Percentiles rank a stretch among this genome's conserved stretches.
Evolutionary conservation across 208 protist genomes (phyloP).

Genomic region (Trichomonas tenax): DNA sequence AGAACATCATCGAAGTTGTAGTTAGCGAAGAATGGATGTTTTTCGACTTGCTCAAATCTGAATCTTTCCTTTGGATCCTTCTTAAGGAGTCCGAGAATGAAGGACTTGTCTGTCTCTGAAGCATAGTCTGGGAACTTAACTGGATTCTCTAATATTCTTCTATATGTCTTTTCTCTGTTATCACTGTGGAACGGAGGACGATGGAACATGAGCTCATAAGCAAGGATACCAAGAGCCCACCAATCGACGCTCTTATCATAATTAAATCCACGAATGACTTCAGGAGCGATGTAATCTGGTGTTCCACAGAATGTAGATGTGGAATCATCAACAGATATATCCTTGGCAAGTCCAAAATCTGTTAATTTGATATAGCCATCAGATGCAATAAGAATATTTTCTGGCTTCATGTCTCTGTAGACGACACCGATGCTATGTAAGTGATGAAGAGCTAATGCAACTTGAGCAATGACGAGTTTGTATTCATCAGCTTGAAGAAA

Average conservation of each 20-base stretch:
- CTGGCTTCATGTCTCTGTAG: background rate
- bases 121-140: slow-evolving; percentile 37
- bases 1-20: background rate
- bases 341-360: background rate
- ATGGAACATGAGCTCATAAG: slow-evolving; percentile 57
- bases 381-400: background rate
- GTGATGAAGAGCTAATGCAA: background rate
- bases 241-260: slow-evolving; percentile 56
- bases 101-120: slow-evolving; percentile 32
- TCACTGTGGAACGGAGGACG: slow-evolving; percentile 51
- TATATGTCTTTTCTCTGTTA: slow-evolving; percentile 47
- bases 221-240: slow-evolving; percentile 56
- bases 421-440: background rate
- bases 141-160: slow-evolving; percentile 44
- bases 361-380: background rate
- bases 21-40: background rate
- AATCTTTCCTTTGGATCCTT: slow-evolving; percentile 22
- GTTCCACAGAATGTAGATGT: background rate
- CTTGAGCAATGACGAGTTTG: background rate
- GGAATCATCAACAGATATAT: background rate
- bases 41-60: background rate
- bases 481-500: background rate
- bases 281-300: background rate
- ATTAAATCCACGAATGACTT: background rate
- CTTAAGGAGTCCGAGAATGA: slow-evolving; percentile 34